Evolutionary conservation across 768 basidiomycete species (phyloP).

Genomic region (Chalciporus piperatus): DNA sequence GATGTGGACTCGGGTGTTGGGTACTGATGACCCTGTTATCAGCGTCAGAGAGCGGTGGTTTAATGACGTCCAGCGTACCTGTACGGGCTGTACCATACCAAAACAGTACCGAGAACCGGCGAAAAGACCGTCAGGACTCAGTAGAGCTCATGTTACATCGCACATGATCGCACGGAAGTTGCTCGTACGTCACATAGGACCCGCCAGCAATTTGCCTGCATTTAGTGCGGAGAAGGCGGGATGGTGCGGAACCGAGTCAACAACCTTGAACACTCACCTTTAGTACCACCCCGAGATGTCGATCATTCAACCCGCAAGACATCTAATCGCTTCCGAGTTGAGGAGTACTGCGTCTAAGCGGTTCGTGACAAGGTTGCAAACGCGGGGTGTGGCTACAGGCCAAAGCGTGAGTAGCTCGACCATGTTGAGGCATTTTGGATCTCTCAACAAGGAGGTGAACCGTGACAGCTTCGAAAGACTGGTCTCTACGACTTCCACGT

Average conservation of each 20-base stretch:
- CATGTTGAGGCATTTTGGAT: neutral
- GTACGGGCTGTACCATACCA: no score
- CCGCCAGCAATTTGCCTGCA: no score
- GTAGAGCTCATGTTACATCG: no score
- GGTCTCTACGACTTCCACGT: slow-evolving; percentile 89
- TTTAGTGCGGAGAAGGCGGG: slow-evolving; percentile 6
- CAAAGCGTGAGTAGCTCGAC: slow-evolving; percentile 15
- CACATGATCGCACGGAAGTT: no score
- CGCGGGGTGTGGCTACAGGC: slow-evolving; percentile 18
- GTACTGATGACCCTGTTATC: no score
- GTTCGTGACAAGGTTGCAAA: neutral
- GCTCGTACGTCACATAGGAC: no score
- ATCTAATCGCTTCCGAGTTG: neutral
- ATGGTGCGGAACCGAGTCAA: neutral
- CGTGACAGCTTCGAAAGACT: slow-evolving; percentile 58
- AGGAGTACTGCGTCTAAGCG: neutral
- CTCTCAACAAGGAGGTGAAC: neutral
- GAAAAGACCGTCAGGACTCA: no score
- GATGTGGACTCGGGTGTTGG: no score
- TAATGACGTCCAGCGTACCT: no score
- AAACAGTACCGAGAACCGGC: no score
- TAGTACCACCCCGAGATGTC: slow-evolving; percentile 6
- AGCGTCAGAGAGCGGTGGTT: no score
- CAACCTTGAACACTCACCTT: neutral
- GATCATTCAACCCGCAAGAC: neutral